Evolutionary conservation across 495 filamentous ascomycete species (phyloP).

Genomic region (Clohesyomyces aquaticus): DNA sequence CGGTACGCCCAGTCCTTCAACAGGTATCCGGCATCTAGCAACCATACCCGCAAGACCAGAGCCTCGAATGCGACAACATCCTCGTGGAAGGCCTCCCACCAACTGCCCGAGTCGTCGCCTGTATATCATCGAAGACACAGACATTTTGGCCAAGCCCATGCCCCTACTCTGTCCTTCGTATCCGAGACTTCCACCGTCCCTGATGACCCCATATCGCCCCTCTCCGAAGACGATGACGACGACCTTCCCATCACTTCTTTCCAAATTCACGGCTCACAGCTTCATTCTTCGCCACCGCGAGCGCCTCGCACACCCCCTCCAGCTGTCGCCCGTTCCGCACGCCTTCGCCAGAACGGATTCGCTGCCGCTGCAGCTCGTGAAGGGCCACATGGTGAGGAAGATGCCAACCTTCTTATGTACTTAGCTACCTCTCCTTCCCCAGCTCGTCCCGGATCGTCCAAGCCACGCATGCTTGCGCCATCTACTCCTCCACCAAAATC

Average conservation of each 20-base stretch:
- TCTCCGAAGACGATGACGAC: slow-evolving; percentile 81
- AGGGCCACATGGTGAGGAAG: slow-evolving; percentile 68
- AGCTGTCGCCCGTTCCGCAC: slow-evolving; percentile 45
- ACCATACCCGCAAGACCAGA: slow-evolving; percentile 62
- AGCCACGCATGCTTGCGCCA: slow-evolving; percentile 65
- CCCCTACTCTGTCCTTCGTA: slow-evolving; percentile 72
- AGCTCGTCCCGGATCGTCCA: slow-evolving; percentile 54
- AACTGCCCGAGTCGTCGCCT: slow-evolving; percentile 81
- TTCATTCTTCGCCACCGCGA: slow-evolving; percentile 72
- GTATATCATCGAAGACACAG: slow-evolving; percentile 66
- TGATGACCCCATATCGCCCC: slow-evolving; percentile 60
- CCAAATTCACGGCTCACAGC: slow-evolving; percentile 56
- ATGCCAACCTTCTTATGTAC: slow-evolving; percentile 87
- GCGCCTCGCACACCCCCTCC: slow-evolving; percentile 70
- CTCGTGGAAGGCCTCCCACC: slow-evolving; percentile 74
- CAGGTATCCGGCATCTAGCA: slow-evolving; percentile 50
- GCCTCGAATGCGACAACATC: slow-evolving; percentile 65
- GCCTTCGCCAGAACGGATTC: slow-evolving; percentile 41
- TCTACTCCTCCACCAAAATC: slow-evolving; percentile 85
- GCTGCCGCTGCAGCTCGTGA: slow-evolving; percentile 44
- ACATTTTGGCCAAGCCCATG: slow-evolving; percentile 61
- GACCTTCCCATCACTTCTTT: slow-evolving; percentile 79
- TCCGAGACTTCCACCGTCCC: slow-evolving; percentile 70
- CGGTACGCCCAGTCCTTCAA: slow-evolving; percentile 50
- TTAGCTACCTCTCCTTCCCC: slow-evolving; percentile 92